A percentile compares a stretch with the other conserved stretches of the same genome.
phyloP scores from a whole-genome alignment of 2,329 filamentous ascomycete genomes.

The Aspergillus sp. region DNA sequence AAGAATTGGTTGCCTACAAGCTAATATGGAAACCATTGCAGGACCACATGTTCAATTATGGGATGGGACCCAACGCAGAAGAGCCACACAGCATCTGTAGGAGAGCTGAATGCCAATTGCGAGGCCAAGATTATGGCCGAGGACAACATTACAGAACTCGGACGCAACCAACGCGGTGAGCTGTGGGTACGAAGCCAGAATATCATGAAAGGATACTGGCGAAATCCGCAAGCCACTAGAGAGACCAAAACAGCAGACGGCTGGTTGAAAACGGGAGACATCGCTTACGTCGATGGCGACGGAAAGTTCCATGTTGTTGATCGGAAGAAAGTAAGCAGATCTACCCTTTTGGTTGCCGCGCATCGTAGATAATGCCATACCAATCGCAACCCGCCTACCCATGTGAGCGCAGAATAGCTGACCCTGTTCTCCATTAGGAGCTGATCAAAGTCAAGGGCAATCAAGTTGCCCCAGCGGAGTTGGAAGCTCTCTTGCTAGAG shows the following conservation, averaged over 20 bases:
- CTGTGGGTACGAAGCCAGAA: conserved; percentile 69
- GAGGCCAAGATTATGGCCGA: conserved; percentile 61
- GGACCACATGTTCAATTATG: conserved; percentile 63
- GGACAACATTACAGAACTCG: conserved; percentile 45
- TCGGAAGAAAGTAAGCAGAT: conserved; percentile 58
- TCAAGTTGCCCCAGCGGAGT: conserved; percentile 58
- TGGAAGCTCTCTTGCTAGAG: conserved; percentile 54
- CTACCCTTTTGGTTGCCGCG: not conserved
- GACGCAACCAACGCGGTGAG: conserved; percentile 58
- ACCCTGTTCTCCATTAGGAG: conserved; percentile 34
- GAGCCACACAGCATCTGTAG: conserved; percentile 51
- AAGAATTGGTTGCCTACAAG: not conserved
- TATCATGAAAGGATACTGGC: conserved; percentile 74
- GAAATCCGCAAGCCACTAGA: conserved; percentile 61
- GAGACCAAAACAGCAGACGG: conserved; percentile 59
- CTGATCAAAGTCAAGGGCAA: conserved; percentile 60
- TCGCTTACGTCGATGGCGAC: conserved; percentile 57
- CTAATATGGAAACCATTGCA: conserved; percentile 13
- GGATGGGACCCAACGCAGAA: conserved; percentile 56
- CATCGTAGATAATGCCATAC: not conserved
- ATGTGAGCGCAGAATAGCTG: too few species aligned
- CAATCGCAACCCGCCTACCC: not conserved
- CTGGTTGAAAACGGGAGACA: conserved; percentile 69
- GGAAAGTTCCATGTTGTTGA: conserved; percentile 65
- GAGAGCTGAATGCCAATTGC: conserved; percentile 61